These are phyloP conservation scores for Lepidium campestre DNA, from an alignment of 441 rosid genomes.

Conservation along the genomic window DNA sequence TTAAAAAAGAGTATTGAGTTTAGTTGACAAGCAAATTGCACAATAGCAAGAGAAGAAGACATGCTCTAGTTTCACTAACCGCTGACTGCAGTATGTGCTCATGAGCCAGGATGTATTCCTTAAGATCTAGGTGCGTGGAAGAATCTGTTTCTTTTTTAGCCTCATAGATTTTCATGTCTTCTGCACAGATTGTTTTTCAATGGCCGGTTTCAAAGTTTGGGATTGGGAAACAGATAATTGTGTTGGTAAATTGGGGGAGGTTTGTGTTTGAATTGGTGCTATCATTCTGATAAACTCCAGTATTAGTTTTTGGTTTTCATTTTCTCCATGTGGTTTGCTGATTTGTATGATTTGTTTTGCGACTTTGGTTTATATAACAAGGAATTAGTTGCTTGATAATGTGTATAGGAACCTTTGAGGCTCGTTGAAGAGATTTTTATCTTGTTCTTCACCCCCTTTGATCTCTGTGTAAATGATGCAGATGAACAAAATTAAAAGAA, in stretches of 20 bases:
- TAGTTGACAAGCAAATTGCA: constrained; percentile 21
- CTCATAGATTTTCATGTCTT: constrained; percentile 2
- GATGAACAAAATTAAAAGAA: not conserved
- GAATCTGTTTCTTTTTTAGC: constrained; percentile 8
- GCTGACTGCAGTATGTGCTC: constrained; percentile 22
- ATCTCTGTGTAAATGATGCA: not conserved
- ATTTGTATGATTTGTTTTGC: constrained; percentile 24
- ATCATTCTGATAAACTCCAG: constrained; percentile 11
- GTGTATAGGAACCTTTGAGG: not conserved
- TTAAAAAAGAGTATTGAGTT: constrained; percentile 3
- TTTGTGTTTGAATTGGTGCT: constrained; percentile 18
- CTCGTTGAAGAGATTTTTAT: not conserved
- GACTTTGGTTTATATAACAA: constrained; percentile 18
- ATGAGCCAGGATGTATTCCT: constrained; percentile 14
- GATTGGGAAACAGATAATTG: constrained; percentile 18
- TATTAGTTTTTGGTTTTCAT: not conserved
- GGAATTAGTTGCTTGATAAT: constrained; percentile 12
- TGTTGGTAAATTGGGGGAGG: constrained; percentile 20
- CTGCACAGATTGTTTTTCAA: constrained; percentile 19
- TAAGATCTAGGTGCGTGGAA: constrained; percentile 17
- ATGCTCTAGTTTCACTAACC: constrained; percentile 21
- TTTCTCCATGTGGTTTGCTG: constrained; percentile 9
- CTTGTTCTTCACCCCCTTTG: not conserved
- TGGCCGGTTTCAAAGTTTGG: constrained; percentile 16
- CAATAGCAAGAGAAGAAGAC: constrained; percentile 18